A percentile compares a stretch with the other conserved stretches of the same genome.
Evolutionary conservation across 2,329 filamentous ascomycete species (phyloP).

Genomic region (Fusarium scirpi): DNA sequence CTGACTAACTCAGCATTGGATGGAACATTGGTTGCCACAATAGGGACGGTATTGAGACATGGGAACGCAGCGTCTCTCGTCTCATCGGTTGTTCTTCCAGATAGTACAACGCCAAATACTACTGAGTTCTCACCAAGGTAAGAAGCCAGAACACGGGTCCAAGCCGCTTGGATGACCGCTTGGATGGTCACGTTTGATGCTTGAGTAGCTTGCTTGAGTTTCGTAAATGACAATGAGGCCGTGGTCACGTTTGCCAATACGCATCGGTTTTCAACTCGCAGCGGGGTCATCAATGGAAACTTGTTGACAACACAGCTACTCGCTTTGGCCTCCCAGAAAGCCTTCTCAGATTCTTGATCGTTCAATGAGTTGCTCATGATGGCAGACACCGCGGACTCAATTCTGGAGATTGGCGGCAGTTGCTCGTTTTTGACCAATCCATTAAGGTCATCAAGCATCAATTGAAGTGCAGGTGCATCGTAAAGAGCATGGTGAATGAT

Average conservation of each 20-base stretch:
- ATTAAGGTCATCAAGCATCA: slow-evolving; percentile 71
- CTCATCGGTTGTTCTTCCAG: slow-evolving; percentile 75
- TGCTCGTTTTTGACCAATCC: slow-evolving; percentile 42
- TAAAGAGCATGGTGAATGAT: slow-evolving; percentile 84
- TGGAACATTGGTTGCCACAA: slow-evolving; percentile 67
- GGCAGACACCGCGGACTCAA: slow-evolving; percentile 55
- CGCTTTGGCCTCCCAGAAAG: slow-evolving; percentile 74
- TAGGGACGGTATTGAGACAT: slow-evolving; percentile 83
- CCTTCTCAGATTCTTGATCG: slow-evolving; percentile 52
- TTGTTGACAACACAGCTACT: slow-evolving; percentile 68
- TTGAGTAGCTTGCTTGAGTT: slow-evolving; percentile 69
- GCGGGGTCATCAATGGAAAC: slow-evolving; percentile 82
- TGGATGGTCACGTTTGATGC: slow-evolving; percentile 77
- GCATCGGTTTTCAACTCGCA: slow-evolving; percentile 55
- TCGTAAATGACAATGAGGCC: slow-evolving; percentile 55
- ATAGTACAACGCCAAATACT: slow-evolving; percentile 84
- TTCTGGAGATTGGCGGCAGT: slow-evolving; percentile 22
- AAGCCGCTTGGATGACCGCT: slow-evolving; percentile 79
- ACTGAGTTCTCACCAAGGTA: slow-evolving; percentile 82
- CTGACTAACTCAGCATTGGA: slow-evolving; percentile 69
- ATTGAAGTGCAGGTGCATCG: slow-evolving; percentile 79
- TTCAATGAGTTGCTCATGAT: slow-evolving; percentile 55
- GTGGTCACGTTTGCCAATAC: slow-evolving; percentile 51
- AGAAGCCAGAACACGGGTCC: slow-evolving; percentile 78
- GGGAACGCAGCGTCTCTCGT: slow-evolving; percentile 75